A percentile compares a stretch with the other conserved stretches of the same genome.
phyloP scores from a whole-genome alignment of 2,329 filamentous ascomycete species.

The Domatiomyces globalis region DNA sequence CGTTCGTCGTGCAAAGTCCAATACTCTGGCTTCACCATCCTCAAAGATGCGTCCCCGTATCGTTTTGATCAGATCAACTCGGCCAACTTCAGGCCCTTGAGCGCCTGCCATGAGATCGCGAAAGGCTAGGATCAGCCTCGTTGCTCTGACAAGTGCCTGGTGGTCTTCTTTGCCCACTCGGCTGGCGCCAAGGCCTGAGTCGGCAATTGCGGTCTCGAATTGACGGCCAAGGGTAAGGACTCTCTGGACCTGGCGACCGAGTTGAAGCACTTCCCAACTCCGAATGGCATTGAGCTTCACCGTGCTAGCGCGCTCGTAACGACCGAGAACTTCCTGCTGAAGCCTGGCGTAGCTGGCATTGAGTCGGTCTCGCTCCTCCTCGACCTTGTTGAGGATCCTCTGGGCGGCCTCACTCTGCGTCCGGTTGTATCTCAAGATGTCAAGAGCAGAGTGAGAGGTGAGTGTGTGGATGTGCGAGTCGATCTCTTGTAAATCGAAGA shows the following conservation, averaged over 20 bases:
- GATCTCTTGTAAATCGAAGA: constrained; percentile 94
- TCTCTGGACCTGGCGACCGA: constrained; percentile 62
- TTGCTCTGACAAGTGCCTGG: constrained; percentile 64
- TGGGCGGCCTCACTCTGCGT: constrained; percentile 58
- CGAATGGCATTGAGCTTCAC: constrained; percentile 63
- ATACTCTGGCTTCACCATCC: constrained; percentile 61
- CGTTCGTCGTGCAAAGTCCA: constrained; percentile 59
- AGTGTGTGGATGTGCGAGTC: constrained; percentile 88
- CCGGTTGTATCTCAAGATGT: constrained; percentile 64
- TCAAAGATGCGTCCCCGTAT: constrained; percentile 55
- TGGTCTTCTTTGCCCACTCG: constrained; percentile 50
- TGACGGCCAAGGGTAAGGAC: constrained; percentile 72
- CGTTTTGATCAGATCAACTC: constrained; percentile 56
- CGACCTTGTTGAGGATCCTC: constrained; percentile 59
- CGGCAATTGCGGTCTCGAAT: constrained; percentile 70
- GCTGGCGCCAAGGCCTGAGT: constrained; percentile 39
- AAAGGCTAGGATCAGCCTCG: constrained; percentile 62
- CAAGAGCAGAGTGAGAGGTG: constrained; percentile 69
- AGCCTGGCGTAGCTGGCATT: constrained; percentile 75
- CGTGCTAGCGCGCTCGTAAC: constrained; percentile 74
- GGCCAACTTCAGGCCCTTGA: constrained; percentile 63
- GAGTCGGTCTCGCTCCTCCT: constrained; percentile 63
- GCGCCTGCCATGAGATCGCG: constrained; percentile 53
- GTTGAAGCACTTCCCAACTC: constrained; percentile 63
- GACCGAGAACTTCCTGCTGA: constrained; percentile 71